A percentile compares a stretch with the other conserved stretches of the same genome.
These are phyloP conservation scores for Pseudonectria foliicola DNA, from an alignment of 2,329 filamentous ascomycete species.

Conservation along the genomic window DNA sequence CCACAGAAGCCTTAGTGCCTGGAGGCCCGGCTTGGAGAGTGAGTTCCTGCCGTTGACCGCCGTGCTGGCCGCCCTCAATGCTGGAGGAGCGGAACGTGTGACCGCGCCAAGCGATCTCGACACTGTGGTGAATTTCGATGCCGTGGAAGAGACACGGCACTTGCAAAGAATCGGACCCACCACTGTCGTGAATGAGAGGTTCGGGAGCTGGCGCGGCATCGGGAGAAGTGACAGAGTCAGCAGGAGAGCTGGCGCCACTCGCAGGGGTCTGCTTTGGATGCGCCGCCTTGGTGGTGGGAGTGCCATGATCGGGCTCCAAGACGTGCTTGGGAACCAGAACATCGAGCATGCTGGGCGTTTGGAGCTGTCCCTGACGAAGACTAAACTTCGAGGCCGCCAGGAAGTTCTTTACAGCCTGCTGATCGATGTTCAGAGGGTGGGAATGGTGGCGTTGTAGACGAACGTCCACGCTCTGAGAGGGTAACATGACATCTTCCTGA, in stretches of 20 bases:
- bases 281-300: too few species aligned
- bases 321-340: neutral
- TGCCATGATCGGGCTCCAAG: neutral
- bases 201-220: conserved; percentile 8
- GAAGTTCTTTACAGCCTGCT: conserved; percentile 36
- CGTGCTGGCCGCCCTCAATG: conserved; percentile 44
- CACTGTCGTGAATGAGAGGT: neutral
- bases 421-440: conserved; percentile 31
- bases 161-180: conserved; percentile 4
- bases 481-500: conserved; percentile 39
- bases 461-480: conserved; percentile 39
- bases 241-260: too few species aligned
- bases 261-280: too few species aligned
- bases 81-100: conserved; percentile 44
- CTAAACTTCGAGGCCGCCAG: conserved; percentile 38
- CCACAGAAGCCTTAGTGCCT: neutral
- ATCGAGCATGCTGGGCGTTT: conserved; percentile 27
- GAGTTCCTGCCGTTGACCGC: conserved; percentile 45
- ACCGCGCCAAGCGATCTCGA: conserved; percentile 34
- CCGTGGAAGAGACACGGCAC: conserved; percentile 38
- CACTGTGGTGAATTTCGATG: conserved; percentile 43
- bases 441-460: conserved; percentile 34
- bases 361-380: conserved; percentile 33
- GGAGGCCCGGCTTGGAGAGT: conserved; percentile 26
- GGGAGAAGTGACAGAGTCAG: conserved; percentile 7